Base-by-base conservation (phyloP, 1,139 yeast species). In the Nakaseomyces sp. region DNA sequence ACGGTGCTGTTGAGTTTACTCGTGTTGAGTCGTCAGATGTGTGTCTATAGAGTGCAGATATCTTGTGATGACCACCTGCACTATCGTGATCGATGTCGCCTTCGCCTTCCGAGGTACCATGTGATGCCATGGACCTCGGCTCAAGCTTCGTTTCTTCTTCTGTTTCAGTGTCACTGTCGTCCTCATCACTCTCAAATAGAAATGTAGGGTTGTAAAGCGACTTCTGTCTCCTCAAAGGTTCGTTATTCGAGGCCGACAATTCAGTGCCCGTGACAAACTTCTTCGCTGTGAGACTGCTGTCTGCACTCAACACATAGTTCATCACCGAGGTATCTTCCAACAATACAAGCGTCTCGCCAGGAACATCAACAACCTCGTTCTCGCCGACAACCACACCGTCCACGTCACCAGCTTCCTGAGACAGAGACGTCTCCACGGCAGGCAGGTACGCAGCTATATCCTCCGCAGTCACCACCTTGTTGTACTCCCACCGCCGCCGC, bases 291-390 rank as follows among this genome's bases (percentile, higher is more conserved):
- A n/a, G n/a, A n/a, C n/a, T n/a, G n/a, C n/a, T n/a, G n/a, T 18
- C 36, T 7, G 24, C 22, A 12, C 36, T 18, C 36, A 32, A 13
- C 22, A 32, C 24, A 32, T 32, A 32, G 36, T 18, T 19, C 24
- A 22, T 22, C 24, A 22, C 24, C 24, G 33, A 7, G 2, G 36
- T 19, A 32, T 19, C 24, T 13, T 32, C 36, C 5, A 32, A 24
- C n/a, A 32, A 18, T 8, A 32, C 36, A 8, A 17, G 36, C 12
- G 38, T 22, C 17, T 35, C 38, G 18, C 38, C 28, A 5, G 38
- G 38, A 17, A 35, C 38, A 22, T 35, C 38, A 4, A 35, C 38
- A 8, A 35, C 38, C 18, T 35, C 38, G 17, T 35, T 35, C 28
- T 22, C 38, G n/a, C 38, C 38, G 5, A 35, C 38, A 9, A 35